Conservation (phyloP, 1,284 basidiomycete species). For the Pyrrhoderma lamaoense region DNA sequence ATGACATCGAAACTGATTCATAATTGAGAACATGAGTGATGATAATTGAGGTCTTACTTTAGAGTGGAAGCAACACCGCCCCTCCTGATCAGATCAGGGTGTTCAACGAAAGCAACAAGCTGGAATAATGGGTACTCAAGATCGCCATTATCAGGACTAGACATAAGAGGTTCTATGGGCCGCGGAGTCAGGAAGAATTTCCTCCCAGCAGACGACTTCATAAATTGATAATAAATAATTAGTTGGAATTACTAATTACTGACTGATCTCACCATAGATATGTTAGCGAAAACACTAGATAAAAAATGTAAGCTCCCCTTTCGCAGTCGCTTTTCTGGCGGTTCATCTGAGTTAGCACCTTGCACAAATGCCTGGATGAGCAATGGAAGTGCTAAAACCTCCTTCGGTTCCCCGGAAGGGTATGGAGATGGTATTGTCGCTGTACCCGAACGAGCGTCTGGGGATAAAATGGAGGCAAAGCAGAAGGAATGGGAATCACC, state of each 20-base stretch:
- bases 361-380: conserved; percentile 83
- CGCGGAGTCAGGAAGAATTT: conserved; percentile 63
- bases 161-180: conserved; percentile 34
- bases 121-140: conserved; percentile 78
- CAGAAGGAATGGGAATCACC: conserved; percentile 45
- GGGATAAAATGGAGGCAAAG: conserved; percentile 51
- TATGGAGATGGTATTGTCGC: conserved; percentile 58
- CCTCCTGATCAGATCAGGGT: conserved; percentile 76
- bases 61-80: conserved; percentile 81
- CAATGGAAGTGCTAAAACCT: conserved; percentile 63
- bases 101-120: conserved; percentile 82
- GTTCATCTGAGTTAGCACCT: conserved; percentile 47
- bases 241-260: neutral
- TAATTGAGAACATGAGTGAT: too few species aligned
- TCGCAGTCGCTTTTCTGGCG: conserved; percentile 40
- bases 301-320: conserved; percentile 85
- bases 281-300: conserved; percentile 86
- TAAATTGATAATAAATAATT: neutral
- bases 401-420: conserved; percentile 46
- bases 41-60: conserved; percentile 50
- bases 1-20: neutral
- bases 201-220: conserved; percentile 59
- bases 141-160: conserved; percentile 25
- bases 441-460: conserved; percentile 67
- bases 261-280: conserved; percentile 59